phyloP scores from a whole-genome alignment of 139 green algal species.

The Pleodorina starrii region DNA sequence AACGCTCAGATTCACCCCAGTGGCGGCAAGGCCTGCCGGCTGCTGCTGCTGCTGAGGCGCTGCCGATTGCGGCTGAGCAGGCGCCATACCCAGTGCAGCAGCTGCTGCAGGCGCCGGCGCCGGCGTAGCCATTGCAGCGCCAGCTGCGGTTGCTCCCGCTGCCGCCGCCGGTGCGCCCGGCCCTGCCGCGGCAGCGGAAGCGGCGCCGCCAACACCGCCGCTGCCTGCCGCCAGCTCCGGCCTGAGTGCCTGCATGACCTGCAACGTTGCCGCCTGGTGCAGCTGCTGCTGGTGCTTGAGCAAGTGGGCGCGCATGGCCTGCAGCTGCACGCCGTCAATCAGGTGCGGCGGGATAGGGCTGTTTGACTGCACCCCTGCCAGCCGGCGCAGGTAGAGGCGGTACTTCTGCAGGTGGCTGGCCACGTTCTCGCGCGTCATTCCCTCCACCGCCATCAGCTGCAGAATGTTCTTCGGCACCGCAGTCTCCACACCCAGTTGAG shows the following conservation, averaged over 20 bases:
- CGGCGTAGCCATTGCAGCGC: neutral
- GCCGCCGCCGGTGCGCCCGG: neutral
- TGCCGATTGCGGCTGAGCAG: neutral
- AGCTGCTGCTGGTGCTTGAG: slow-evolving; percentile 43
- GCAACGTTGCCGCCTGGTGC: neutral
- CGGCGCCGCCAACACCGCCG: neutral
- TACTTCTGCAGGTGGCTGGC: slow-evolving; percentile 96
- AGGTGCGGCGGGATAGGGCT: slow-evolving; percentile 32
- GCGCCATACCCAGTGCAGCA: neutral
- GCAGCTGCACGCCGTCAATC: slow-evolving; percentile 15
- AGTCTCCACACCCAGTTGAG: slow-evolving; percentile 79
- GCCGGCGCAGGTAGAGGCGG: slow-evolving; percentile 67
- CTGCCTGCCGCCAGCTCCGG: neutral
- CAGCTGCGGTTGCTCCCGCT: neutral
- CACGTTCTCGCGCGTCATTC: slow-evolving; percentile 96
- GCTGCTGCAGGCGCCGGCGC: neutral
- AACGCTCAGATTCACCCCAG: neutral
- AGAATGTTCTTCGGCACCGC: slow-evolving; percentile 96
- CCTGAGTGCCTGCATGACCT: neutral
- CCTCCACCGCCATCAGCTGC: slow-evolving; percentile 92
- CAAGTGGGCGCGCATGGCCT: slow-evolving; percentile 27
- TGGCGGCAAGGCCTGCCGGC: neutral
- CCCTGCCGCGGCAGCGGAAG: neutral
- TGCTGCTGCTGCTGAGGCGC: neutral
- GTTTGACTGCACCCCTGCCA: slow-evolving; percentile 30